These are phyloP conservation scores for Claviceps sp. DNA, from an alignment of 2,329 filamentous ascomycete species.

Conservation along the genomic window DNA sequence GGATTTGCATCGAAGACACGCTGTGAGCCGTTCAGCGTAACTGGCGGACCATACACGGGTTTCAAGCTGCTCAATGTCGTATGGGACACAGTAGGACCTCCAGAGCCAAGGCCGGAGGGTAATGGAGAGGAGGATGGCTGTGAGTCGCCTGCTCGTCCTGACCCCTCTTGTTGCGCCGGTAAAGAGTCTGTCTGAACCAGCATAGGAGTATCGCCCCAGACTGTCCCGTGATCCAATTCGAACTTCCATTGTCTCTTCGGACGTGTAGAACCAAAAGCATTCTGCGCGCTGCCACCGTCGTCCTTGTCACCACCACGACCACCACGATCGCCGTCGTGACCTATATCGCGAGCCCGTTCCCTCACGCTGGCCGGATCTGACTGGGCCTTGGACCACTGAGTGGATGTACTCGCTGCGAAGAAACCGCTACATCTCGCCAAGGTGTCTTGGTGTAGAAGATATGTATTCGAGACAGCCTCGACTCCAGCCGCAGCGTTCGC, in stretches of 20 bases:
- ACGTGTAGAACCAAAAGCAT: not conserved
- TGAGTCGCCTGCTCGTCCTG: constrained; percentile 1
- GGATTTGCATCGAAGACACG: constrained; percentile 33
- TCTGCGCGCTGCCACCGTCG: not conserved
- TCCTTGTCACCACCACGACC: not conserved
- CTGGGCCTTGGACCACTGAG: constrained; percentile 48
- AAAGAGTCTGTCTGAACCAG: constrained; percentile 61
- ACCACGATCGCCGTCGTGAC: not conserved
- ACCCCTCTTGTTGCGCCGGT: not conserved
- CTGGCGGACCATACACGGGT: constrained; percentile 25
- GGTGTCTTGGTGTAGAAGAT: constrained; percentile 36
- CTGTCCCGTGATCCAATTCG: constrained; percentile 65
- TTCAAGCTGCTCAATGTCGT: constrained; percentile 2
- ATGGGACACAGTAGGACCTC: constrained; percentile 5
- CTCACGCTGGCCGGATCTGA: constrained; percentile 19
- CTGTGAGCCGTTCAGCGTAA: constrained; percentile 23
- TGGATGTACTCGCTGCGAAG: constrained; percentile 75
- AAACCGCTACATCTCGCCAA: constrained; percentile 84
- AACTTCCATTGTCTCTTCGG: constrained; percentile 61
- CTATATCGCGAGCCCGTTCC: constrained; percentile 33
- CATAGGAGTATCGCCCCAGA: constrained; percentile 71
- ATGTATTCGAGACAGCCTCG: constrained; percentile 54
- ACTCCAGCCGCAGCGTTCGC: constrained; percentile 36
- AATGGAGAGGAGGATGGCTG: constrained; percentile 13
- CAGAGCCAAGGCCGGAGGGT: constrained; percentile 24